These are phyloP conservation scores for Infundibulicybe gibba DNA, from an alignment of 768 basidiomycete genomes.

Conservation along the genomic window DNA sequence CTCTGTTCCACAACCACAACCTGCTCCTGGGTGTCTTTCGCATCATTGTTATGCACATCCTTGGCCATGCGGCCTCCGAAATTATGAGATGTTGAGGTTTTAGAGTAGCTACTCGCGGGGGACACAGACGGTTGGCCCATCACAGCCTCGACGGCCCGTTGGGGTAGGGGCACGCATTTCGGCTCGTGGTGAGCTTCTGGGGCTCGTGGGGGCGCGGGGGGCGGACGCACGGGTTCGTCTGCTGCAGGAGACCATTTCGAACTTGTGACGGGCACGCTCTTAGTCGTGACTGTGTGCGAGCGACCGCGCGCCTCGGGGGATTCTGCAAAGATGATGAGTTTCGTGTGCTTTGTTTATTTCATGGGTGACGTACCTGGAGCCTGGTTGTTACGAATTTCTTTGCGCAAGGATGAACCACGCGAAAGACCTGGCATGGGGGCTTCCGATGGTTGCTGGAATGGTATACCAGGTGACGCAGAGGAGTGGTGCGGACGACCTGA, in stretches of 20 bases:
- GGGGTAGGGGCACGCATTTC: not conserved
- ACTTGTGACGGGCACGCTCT: not conserved
- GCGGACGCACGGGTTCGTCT: not conserved
- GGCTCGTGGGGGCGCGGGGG: not conserved
- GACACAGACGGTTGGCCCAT: slow-evolving; percentile 11
- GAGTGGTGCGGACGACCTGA: no score
- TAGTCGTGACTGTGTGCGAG: no score
- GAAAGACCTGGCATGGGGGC: no score
- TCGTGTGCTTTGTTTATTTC: no score
- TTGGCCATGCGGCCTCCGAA: slow-evolving; percentile 14
- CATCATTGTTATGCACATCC: slow-evolving; percentile 10
- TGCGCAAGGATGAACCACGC: no score
- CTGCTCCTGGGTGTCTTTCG: slow-evolving; percentile 14
- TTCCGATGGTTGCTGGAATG: no score
- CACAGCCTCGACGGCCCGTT: slow-evolving; percentile 13
- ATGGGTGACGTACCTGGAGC: no score
- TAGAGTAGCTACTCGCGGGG: not conserved
- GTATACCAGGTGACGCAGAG: no score
- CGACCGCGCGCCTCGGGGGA: no score
- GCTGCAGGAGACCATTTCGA: not conserved
- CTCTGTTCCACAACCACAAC: slow-evolving; percentile 5
- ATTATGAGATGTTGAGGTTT: slow-evolving; percentile 3
- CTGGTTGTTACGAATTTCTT: no score
- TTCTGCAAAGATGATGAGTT: no score
- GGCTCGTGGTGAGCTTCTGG: not conserved